Conservation (phyloP, 345 rosid species). For the Triadica sebifera region DNA sequence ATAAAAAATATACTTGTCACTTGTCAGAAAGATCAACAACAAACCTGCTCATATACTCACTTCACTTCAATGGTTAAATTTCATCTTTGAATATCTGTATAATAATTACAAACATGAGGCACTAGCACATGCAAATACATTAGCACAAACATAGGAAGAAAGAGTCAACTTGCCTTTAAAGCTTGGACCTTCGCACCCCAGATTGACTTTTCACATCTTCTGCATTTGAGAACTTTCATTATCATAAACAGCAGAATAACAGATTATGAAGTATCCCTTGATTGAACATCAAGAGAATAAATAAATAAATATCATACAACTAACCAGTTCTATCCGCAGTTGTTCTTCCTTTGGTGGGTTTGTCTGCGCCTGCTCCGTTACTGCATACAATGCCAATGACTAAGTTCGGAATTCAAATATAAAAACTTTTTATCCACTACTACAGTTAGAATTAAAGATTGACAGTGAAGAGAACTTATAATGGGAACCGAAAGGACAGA, state of each 20-base stretch:
- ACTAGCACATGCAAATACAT: background rate
- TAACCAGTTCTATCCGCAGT: background rate
- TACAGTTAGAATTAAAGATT: background rate
- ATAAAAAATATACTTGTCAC: background rate
- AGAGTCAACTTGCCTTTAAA: constrained; percentile 9
- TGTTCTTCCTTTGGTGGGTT: background rate
- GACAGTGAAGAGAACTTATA: background rate
- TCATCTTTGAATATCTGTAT: constrained; percentile 16
- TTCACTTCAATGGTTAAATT: background rate
- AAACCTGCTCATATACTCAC: constrained; percentile 1
- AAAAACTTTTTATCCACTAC: background rate
- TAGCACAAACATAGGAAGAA: background rate
- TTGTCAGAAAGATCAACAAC: constrained; percentile 1
- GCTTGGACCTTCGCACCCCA: constrained; percentile 3
- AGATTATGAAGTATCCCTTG: background rate
- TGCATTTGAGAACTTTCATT: background rate
- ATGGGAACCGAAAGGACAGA: background rate
- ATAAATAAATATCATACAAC: background rate
- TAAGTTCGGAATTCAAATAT: background rate
- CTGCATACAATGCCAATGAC: background rate
- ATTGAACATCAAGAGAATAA: background rate
- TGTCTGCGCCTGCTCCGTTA: background rate
- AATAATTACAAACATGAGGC: background rate
- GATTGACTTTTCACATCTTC: background rate
- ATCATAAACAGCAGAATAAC: background rate